Conservation (phyloP, 176 grass and related monocot genomes). For the Musa itinerans region DNA sequence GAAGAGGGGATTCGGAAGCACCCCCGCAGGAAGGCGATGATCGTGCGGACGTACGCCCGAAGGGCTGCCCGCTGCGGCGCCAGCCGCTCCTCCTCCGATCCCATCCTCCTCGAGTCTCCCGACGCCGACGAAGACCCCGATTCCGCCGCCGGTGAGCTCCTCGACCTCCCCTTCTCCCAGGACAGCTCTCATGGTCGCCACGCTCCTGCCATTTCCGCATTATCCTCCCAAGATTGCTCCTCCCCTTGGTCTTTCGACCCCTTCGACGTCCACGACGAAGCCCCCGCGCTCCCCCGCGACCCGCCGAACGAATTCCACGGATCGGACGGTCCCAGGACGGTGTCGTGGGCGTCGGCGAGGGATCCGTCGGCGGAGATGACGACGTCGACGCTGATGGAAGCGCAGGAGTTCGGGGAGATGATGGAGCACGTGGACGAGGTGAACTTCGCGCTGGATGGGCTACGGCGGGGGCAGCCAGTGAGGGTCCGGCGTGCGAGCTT, state of each 20-base stretch:
- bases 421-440: slow-evolving; percentile 93
- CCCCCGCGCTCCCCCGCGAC: not conserved
- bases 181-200: slow-evolving; percentile 14
- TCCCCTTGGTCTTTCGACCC: slow-evolving; percentile 78
- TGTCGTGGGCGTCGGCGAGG: not conserved
- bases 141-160: slow-evolving; percentile 20
- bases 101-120: slow-evolving; percentile 56
- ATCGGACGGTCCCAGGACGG: slow-evolving; percentile 7
- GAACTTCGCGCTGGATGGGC: slow-evolving; percentile 80
- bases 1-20: not conserved
- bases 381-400: slow-evolving; percentile 83
- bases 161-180: slow-evolving; percentile 33
- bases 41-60: slow-evolving; percentile 84
- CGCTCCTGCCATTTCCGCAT: slow-evolving; percentile 6
- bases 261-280: slow-evolving; percentile 29
- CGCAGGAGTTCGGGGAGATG: slow-evolving; percentile 99
- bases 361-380: slow-evolving; percentile 17
- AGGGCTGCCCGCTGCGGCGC: slow-evolving; percentile 51
- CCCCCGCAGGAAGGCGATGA: slow-evolving; percentile 33
- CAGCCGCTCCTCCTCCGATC: slow-evolving; percentile 25
- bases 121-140: slow-evolving; percentile 37
- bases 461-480: slow-evolving; percentile 47
- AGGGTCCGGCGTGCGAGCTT: slow-evolving; percentile 65
- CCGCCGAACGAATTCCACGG: not conserved
- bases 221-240: slow-evolving; percentile 69